phyloP scores from a whole-genome alignment of 2,329 filamentous ascomycete genomes.

The Aspergillus versicolor region DNA sequence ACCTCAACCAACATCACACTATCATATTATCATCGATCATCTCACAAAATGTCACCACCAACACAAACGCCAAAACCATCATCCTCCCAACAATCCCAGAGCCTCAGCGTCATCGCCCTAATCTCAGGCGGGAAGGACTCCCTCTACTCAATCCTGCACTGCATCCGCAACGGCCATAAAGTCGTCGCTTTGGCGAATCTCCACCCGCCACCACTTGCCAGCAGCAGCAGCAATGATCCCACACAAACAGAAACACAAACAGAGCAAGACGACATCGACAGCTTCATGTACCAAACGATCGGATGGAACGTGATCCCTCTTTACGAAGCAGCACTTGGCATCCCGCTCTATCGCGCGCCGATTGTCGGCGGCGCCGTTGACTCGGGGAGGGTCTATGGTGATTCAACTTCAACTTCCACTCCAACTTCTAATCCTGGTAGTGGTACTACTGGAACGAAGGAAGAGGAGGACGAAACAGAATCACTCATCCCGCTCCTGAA shows the following conservation, averaged over 20 bases:
- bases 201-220: slow-evolving; percentile 54
- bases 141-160: slow-evolving; percentile 89
- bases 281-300: slow-evolving; percentile 99
- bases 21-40: background rate
- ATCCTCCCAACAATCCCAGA: slow-evolving; percentile 27
- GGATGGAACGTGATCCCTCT: slow-evolving; percentile 84
- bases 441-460: background rate
- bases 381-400: slow-evolving; percentile 68
- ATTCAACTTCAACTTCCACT: background rate
- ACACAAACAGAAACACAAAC: slow-evolving; percentile 4
- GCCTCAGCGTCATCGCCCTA: slow-evolving; percentile 77
- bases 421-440: background rate
- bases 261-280: slow-evolving; percentile 70
- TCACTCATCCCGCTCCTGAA: slow-evolving; percentile 74
- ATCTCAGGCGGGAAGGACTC: slow-evolving; percentile 98
- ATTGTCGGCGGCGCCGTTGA: slow-evolving; percentile 73
- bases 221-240: background rate
- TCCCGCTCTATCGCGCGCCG: slow-evolving; percentile 79
- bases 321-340: slow-evolving; percentile 72
- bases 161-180: slow-evolving; percentile 77
- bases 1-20: background rate
- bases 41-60: background rate
- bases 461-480: slow-evolving; percentile 74
- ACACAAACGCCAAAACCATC: slow-evolving; percentile 34
- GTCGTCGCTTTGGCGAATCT: slow-evolving; percentile 89